Percentiles rank a stretch among this genome's conserved stretches.
phyloP scores from a whole-genome alignment of 140 eudicot genomes.

The Erigeron philadelphicus region DNA sequence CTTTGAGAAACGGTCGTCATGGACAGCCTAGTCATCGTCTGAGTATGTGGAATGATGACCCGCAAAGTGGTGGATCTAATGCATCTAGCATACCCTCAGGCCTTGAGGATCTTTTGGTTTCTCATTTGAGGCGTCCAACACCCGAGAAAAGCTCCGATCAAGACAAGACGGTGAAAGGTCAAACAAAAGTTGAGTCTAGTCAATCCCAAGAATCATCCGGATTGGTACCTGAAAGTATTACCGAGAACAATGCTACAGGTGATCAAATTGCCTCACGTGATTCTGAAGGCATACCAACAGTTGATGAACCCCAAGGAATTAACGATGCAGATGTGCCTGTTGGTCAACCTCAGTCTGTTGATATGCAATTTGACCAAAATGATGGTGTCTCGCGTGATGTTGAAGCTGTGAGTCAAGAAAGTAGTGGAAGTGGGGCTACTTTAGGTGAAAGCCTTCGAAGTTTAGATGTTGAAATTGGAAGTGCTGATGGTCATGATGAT shows the following conservation, averaged over 20 bases:
- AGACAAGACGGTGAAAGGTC: slow-evolving; percentile 37
- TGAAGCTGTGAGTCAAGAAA: slow-evolving; percentile 96
- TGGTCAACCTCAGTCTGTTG: slow-evolving; percentile 53
- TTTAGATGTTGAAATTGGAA: slow-evolving; percentile 96
- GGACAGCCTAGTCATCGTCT: slow-evolving; percentile 86
- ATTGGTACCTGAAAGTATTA: slow-evolving; percentile 43
- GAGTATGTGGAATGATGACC: slow-evolving; percentile 79
- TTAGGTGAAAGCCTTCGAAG: slow-evolving; percentile 94
- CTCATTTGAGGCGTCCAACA: slow-evolving; percentile 60
- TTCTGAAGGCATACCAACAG: slow-evolving; percentile 36
- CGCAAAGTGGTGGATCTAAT: slow-evolving; percentile 65
- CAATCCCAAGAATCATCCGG: slow-evolving; percentile 42
- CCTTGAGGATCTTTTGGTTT: slow-evolving; percentile 79
- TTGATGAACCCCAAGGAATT: slow-evolving; percentile 43
- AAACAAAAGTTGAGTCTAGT: slow-evolving; percentile 40
- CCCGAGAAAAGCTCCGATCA: slow-evolving; percentile 58
- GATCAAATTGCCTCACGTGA: slow-evolving; percentile 35
- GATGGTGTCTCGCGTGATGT: slow-evolving; percentile 68
- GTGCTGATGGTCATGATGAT: slow-evolving; percentile 99
- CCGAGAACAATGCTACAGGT: slow-evolving; percentile 36
- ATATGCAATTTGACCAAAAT: slow-evolving; percentile 76
- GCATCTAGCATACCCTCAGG: slow-evolving; percentile 75
- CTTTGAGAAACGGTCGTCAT: slow-evolving; percentile 84
- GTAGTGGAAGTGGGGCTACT: slow-evolving; percentile 95
- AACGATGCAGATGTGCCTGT: slow-evolving; percentile 42